phyloP scores from a whole-genome alignment of 2,329 filamentous ascomycete genomes.

The Bisporella sp. region DNA sequence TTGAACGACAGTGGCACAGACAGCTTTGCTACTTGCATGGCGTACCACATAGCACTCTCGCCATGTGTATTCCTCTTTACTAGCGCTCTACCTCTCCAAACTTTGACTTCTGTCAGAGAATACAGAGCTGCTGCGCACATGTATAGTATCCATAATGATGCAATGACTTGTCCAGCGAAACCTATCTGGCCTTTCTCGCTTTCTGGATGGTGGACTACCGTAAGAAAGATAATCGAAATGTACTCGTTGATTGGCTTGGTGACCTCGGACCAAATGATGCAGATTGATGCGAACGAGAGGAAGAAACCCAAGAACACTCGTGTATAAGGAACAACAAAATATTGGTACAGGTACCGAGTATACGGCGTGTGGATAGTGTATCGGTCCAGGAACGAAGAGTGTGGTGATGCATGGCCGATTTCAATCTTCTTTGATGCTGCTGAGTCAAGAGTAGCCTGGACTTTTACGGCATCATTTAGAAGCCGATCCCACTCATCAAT shows the following conservation, averaged over 20 bases:
- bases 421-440: conserved; percentile 73
- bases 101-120: conserved; percentile 85
- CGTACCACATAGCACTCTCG: conserved; percentile 94
- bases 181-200: conserved; percentile 69
- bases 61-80: conserved; percentile 87
- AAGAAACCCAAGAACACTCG: conserved; percentile 60
- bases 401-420: conserved; percentile 54
- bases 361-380: conserved; percentile 67
- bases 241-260: conserved; percentile 75
- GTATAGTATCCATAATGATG: conserved; percentile 85
- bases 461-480: conserved; percentile 64
- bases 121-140: conserved; percentile 89
- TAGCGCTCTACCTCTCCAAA: conserved; percentile 93
- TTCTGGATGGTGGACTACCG: conserved; percentile 50
- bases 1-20: conserved; percentile 94
- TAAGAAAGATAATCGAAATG: conserved; percentile 63
- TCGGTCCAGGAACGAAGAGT: conserved; percentile 46
- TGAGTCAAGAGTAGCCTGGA: conserved; percentile 79
- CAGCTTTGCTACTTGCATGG: conserved; percentile 83
- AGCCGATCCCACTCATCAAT: conserved; percentile 79
- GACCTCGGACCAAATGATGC: conserved; percentile 89
- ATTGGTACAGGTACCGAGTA: conserved; percentile 72
- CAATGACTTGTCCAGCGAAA: conserved; percentile 78
- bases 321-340: conserved; percentile 62
- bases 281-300: conserved; percentile 67